Evolutionary conservation across 2,329 filamentous ascomycete species (phyloP).

Genomic region (Camillea tinctor): DNA sequence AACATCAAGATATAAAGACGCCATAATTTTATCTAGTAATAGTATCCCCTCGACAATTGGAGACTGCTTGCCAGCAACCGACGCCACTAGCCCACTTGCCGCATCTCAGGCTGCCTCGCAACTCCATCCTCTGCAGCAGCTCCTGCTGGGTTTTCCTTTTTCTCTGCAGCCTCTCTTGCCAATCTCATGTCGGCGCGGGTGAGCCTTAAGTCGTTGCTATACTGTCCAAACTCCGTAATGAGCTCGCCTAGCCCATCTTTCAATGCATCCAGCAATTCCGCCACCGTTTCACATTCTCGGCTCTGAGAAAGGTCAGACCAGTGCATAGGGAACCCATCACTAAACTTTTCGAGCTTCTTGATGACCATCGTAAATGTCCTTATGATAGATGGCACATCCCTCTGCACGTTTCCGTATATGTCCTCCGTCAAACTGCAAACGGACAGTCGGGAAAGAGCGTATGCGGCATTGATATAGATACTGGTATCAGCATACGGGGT

Average conservation of each 20-base stretch:
- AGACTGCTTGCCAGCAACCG: conserved; percentile 6
- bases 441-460: conserved; percentile 66
- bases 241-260: conserved; percentile 65
- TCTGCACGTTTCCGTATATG: conserved; percentile 79
- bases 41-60: background rate
- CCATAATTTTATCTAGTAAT: background rate
- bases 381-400: conserved; percentile 73
- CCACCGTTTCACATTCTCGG: conserved; percentile 63
- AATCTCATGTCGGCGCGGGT: conserved; percentile 68
- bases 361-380: conserved; percentile 69
- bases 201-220: conserved; percentile 68
- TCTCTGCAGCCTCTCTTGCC: conserved; percentile 64
- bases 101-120: conserved; percentile 30
- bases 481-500: conserved; percentile 68
- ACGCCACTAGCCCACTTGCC: conserved; percentile 29
- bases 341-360: conserved; percentile 67
- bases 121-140: background rate
- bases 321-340: conserved; percentile 58
- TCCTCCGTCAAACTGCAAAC: conserved; percentile 78
- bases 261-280: conserved; percentile 64
- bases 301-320: conserved; percentile 73
- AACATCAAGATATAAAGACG: background rate
- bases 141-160: conserved; percentile 10
- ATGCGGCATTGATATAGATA: conserved; percentile 69
- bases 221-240: conserved; percentile 70